Base-by-base conservation (phyloP, 306 rosid genomes). In the Arachis stenosperma region DNA sequence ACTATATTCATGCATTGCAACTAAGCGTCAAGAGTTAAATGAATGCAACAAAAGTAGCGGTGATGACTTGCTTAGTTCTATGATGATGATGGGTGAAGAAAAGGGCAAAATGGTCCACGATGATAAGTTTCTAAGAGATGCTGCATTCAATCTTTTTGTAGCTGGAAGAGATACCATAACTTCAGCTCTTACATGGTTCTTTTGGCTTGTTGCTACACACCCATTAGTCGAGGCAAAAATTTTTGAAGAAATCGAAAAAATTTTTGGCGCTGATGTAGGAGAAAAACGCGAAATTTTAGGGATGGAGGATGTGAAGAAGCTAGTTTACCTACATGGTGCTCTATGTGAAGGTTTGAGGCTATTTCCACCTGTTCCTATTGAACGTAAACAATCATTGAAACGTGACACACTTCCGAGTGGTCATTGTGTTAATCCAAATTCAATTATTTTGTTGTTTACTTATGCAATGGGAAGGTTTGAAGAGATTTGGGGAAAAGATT, bases 391-490 rank as follows among this genome's bases (percentile, higher is more conserved):
- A 7, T 74, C 87, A 12, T 11, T 58, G 0, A 30, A 72, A 5
- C 40, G 37, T 33, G 91, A 89, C n/a, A 17, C 48, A 36, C 88
- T 89, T 9, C 90, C 90, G 0, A 89, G 88, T 30, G 91, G 91
- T 2, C 91, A 87, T 27, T 10, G 0, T n/a, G 60, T 87, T 13
- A 50, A 51, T 11, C n/a, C 61, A 0, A 63, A 65, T 0, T 51
- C 59, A 10, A 68, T 0, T 11, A 55, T 89, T 12, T 14, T 84
- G 13, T 8, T 81, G 43, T 69, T 67, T 1, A n/a, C 72, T 4
- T 89, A 89, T 60, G 14, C 91, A 43, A 79, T 85, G 85, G 95
- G 95, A 9, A 86, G 95, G 63, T 46, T 66, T 76, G 82, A 79
- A 69, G 67, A 56, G 2, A 75, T 81, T 13, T 86, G 91, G 91